Base-by-base conservation (phyloP, 2,329 filamentous ascomycete genomes). In the Fusarium brachygibbosum region DNA sequence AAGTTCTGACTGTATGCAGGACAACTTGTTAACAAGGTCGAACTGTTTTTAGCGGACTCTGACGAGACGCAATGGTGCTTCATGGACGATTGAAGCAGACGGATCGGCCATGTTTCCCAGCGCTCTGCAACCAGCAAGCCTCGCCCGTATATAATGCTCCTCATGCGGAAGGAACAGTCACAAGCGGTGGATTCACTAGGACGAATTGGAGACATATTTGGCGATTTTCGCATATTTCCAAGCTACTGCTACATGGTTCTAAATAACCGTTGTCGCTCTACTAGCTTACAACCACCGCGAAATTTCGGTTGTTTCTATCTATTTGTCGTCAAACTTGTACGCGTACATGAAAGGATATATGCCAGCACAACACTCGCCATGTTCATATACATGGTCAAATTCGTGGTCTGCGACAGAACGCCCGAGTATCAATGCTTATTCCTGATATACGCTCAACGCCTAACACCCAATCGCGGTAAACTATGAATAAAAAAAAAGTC, bases 11-110 rank as follows among this genome's bases (percentile, higher is more conserved):
- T 42, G 13, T 56, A 14, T 46, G 23, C 50, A 77, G 75, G 71
- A 23, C 73, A 77, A 52, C 66, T 77, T 50, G 75, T 77, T 13
- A 64, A 66, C 23, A 72, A 74, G 46, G 71, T 77, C 34, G 75
- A 77, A 45, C 56, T 59, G 10, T 76, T 76, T 58, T 41, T 77
- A 28, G 74, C 73, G 17, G 69, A 72, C 19, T 69, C 69, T 14
- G 74, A 76, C 34, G 62, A 57, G 35, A 63, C 63, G 14, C 63
- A 65, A 44, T 75, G 73, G 73, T 69, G 65, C 34, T 75, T 75
- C 21, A 61, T 75, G 61, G 60, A 70, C 35, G 71, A 72, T 48
- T 74, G 25, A 64, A 55, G 49, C 35, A 23, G 32, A 23, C 29
- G 12, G 25, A 13, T 16, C 28, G n/a, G 55, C 16, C 51, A 28